A percentile compares a stretch with the other conserved stretches of the same genome.
Evolutionary conservation across 495 filamentous ascomycete genomes (phyloP).

Genomic region (Penicillium psychrofluorescens): DNA sequence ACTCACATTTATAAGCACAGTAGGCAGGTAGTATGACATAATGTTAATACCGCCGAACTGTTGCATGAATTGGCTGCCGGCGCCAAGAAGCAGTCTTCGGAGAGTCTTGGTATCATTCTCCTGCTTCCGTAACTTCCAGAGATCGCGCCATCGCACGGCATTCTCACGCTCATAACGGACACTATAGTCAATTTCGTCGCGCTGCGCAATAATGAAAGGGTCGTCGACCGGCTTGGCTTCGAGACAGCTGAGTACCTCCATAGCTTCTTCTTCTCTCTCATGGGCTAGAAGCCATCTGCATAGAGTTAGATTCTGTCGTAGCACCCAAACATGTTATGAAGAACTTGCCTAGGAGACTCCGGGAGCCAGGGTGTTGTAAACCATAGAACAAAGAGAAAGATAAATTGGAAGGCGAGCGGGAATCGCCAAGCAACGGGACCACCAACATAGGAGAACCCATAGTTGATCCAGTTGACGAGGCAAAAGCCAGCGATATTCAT

Average conservation of each 20-base stretch:
- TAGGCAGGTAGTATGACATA: constrained; percentile 41
- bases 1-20: constrained; percentile 33
- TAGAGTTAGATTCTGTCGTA: not conserved
- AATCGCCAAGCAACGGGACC: constrained; percentile 33
- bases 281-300: constrained; percentile 42
- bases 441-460: constrained; percentile 26
- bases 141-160: constrained; percentile 37
- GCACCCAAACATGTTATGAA: not conserved
- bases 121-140: constrained; percentile 25
- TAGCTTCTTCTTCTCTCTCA: constrained; percentile 34
- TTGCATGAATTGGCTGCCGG: constrained; percentile 47
- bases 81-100: constrained; percentile 42
- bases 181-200: constrained; percentile 41
- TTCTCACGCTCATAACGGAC: constrained; percentile 43
- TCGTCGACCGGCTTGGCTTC: constrained; percentile 38
- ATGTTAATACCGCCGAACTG: constrained; percentile 46
- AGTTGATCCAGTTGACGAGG: constrained; percentile 2
- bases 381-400: constrained; percentile 45
- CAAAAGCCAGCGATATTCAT: constrained; percentile 41
- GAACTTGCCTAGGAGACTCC: constrained; percentile 41
- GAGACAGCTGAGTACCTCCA: constrained; percentile 42
- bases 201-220: constrained; percentile 38
- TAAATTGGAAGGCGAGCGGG: constrained; percentile 26
- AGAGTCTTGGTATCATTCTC: constrained; percentile 36
- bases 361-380: constrained; percentile 47